Base-by-base conservation (phyloP, 2,329 filamentous ascomycete genomes). In the Colletotrichum melonis region DNA sequence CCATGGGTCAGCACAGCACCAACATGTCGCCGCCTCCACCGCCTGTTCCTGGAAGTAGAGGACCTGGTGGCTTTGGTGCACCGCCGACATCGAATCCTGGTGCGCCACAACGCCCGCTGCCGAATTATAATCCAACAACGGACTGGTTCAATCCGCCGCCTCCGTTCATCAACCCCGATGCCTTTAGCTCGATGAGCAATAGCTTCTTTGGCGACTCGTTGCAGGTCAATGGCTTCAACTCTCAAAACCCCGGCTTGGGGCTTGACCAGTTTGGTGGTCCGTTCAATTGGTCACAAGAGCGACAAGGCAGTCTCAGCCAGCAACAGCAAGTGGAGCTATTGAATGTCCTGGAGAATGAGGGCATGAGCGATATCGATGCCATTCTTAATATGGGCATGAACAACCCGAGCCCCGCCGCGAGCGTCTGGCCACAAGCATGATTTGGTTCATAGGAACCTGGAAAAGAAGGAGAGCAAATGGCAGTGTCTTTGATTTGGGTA, bases 301-400 rank as follows among this genome's bases (percentile, higher is more conserved):
- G 87, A 72, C 91, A 90, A 78, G 94, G 91, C 76, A 93, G 88
- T 72, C 85, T 97, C 38, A 95, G 92, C 72, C 92, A 95, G 75
- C 90, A 94, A 78, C 94, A 97, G 82, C 94, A 97, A 82, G 84
- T 92, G 75, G 94, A 97, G 84, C 85, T 97, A 49, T 95, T 97
- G 93, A 91, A 92, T 68, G 91, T 92, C 62, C 87, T 97, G 42
- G 93, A 97, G 81, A 93, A 86, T 76, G 89, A 92, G 76, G 91
- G 91, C 0, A 84, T 92, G 79, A 85, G 84, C 30, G 90, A 92
- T 63, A 92, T 92, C 76, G 88, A 92, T 75, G 86, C 86, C 16
- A 90, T 91, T 69, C 81, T 92, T 76, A 90, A 82, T 64, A 83
- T 83, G 82, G 73, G 66, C 42, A 70, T 66, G 70, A 62, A 55